A percentile compares a stretch with the other conserved stretches of the same genome.
Evolutionary conservation across 2,329 filamentous ascomycete species (phyloP).

Genomic region (Coniochaeta ligniaria): DNA sequence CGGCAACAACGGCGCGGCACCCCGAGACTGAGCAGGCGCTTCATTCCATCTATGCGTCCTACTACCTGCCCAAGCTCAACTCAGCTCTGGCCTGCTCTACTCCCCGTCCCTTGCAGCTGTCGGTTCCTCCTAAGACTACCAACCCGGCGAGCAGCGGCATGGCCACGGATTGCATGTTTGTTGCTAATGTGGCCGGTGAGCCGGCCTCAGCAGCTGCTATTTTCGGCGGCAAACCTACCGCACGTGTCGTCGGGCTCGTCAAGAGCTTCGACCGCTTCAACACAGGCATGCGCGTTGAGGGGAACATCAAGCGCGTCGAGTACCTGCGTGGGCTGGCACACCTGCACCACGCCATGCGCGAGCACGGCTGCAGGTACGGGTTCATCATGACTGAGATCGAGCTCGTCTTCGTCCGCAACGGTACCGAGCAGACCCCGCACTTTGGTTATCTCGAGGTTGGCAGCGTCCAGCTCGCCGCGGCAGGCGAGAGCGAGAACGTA

Average conservation of each 20-base stretch:
- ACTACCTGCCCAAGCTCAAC: constrained; percentile 84
- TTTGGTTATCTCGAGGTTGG: constrained; percentile 84
- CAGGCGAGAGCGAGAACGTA: constrained; percentile 12
- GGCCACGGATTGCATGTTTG: constrained; percentile 40
- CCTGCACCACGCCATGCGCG: constrained; percentile 85
- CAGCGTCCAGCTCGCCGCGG: constrained; percentile 48
- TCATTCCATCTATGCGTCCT: constrained; percentile 65
- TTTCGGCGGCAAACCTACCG: constrained; percentile 38
- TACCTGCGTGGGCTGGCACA: constrained; percentile 84
- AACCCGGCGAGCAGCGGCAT: constrained; percentile 29
- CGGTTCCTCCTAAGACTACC: constrained; percentile 30
- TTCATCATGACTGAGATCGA: constrained; percentile 97
- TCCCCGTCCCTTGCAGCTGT: constrained; percentile 51
- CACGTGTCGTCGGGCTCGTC: constrained; percentile 59
- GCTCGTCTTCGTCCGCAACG: constrained; percentile 81
- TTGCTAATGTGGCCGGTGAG: constrained; percentile 55
- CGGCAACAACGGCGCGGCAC: constrained; percentile 50
- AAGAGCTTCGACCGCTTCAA: constrained; percentile 94
- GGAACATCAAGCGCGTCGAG: constrained; percentile 76
- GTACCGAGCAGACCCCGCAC: constrained; percentile 62
- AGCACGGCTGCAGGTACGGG: constrained; percentile 86
- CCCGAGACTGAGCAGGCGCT: constrained; percentile 75
- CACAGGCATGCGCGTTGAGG: constrained; percentile 83
- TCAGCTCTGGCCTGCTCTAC: constrained; percentile 72
- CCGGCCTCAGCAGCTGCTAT: constrained; percentile 46